Conservation (phyloP, 2,329 filamentous ascomycete genomes). For the Stenocarpella maydis region DNA sequence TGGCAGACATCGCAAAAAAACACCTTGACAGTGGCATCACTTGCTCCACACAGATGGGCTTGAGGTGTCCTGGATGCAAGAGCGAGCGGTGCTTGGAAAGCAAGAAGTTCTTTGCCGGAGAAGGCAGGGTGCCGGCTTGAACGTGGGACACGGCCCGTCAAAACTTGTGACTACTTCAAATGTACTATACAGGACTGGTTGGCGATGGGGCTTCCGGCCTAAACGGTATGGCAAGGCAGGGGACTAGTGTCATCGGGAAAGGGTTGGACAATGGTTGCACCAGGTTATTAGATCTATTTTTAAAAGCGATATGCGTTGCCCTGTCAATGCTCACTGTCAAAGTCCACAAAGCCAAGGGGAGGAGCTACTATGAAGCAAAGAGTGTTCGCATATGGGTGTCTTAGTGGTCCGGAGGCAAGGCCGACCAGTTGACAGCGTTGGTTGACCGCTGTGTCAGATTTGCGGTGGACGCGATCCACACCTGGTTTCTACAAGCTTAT, state of each 20-base stretch:
- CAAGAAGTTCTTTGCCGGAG: slow-evolving; percentile 69
- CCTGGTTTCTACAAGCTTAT: not conserved
- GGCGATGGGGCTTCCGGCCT: not conserved
- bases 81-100: slow-evolving; percentile 86
- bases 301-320: not conserved
- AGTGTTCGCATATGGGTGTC: not conserved
- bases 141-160: not conserved
- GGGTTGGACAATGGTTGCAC: not conserved
- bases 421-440: not conserved
- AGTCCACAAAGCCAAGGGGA: not conserved
- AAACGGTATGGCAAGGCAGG: too few relatives aligned
- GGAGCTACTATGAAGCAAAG: not conserved
- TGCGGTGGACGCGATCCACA: too few relatives aligned
- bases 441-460: not conserved
- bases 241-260: not conserved
- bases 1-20: slow-evolving; percentile 84
- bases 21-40: slow-evolving; percentile 75
- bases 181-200: not conserved
- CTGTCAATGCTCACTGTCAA: not conserved
- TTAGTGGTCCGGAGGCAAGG: too few relatives aligned
- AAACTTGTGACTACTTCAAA: not conserved
- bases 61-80: slow-evolving; percentile 92
- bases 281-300: not conserved
- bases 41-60: slow-evolving; percentile 84
- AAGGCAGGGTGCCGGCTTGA: slow-evolving; percentile 24